These are phyloP conservation scores for Knufia petricola DNA, from an alignment of 2,329 filamentous ascomycete species.

Conservation along the genomic window DNA sequence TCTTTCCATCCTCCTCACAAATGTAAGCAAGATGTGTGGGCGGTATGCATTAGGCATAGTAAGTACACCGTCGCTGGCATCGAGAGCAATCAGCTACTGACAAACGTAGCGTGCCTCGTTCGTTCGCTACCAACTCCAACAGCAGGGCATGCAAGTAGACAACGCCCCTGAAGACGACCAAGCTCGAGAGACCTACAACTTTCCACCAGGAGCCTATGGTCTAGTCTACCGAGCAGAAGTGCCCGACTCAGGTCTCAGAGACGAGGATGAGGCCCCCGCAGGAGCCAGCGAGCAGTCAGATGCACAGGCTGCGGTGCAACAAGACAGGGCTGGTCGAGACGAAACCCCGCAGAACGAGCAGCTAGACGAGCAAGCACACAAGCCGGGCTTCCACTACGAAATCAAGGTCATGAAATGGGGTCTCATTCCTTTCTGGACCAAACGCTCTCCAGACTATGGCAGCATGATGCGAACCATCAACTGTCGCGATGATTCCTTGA, in stretches of 20 bases:
- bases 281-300: slow-evolving; percentile 13
- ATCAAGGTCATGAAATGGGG: slow-evolving; percentile 96
- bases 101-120: slow-evolving; percentile 59
- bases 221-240: slow-evolving; percentile 74
- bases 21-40: slow-evolving; percentile 50
- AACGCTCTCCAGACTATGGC: slow-evolving; percentile 66
- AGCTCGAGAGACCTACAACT: slow-evolving; percentile 74
- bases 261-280: slow-evolving; percentile 19
- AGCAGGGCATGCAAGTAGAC: slow-evolving; percentile 63
- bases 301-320: background rate
- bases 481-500: slow-evolving; percentile 79
- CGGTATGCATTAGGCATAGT: slow-evolving; percentile 56
- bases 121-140: slow-evolving; percentile 61
- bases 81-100: slow-evolving; percentile 10
- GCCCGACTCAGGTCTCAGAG: slow-evolving; percentile 49
- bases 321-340: slow-evolving; percentile 15
- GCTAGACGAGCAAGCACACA: slow-evolving; percentile 19
- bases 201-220: slow-evolving; percentile 78
- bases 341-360: slow-evolving; percentile 4
- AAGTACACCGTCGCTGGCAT: slow-evolving; percentile 25
- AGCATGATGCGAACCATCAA: slow-evolving; percentile 85
- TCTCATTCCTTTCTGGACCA: slow-evolving; percentile 87
- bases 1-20: background rate
- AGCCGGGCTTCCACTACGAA: slow-evolving; percentile 54
- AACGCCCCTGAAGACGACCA: slow-evolving; percentile 63